phyloP scores from a whole-genome alignment of 805 yeast species.

The Tetrapisispora phaffii region DNA sequence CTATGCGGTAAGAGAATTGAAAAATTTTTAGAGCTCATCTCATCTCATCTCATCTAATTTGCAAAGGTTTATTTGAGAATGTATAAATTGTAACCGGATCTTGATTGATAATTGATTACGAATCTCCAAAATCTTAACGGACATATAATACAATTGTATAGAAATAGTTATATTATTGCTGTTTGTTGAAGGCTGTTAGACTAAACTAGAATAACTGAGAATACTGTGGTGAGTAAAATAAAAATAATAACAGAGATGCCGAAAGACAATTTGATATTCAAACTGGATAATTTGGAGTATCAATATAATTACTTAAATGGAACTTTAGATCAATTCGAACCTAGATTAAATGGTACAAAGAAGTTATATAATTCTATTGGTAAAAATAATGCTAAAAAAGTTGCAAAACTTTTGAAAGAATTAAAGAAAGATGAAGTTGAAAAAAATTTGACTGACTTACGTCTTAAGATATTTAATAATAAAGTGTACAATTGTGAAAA shows the following conservation, averaged over 20 bases:
- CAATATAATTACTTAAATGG: constrained; percentile 25
- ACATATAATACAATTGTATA: too few species aligned
- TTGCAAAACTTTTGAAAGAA: constrained; percentile 13
- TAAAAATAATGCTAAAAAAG: constrained; percentile 22
- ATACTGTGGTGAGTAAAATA: not conserved
- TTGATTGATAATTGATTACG: too few species aligned
- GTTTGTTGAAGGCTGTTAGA: too few species aligned
- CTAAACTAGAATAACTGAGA: too few species aligned
- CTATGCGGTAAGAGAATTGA: not conserved
- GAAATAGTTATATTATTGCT: too few species aligned
- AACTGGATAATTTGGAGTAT: constrained; percentile 28
- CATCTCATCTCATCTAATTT: constrained; percentile 13
- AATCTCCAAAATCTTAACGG: too few species aligned
- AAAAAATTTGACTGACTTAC: constrained; percentile 13
- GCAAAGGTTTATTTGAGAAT: too few species aligned
- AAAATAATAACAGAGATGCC: constrained; percentile 15
- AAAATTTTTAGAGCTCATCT: constrained; percentile 9
- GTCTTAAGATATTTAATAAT: constrained; percentile 19
- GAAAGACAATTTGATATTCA: constrained; percentile 27
- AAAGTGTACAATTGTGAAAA: constrained; percentile 23
- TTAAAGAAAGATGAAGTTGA: constrained; percentile 9
- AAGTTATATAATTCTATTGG: constrained; percentile 27
- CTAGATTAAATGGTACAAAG: constrained; percentile 24
- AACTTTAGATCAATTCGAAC: constrained; percentile 22
- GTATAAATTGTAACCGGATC: too few species aligned